These are phyloP conservation scores for Hibiscus trionum DNA, from an alignment of 345 rosid genomes.

Conservation along the genomic window DNA sequence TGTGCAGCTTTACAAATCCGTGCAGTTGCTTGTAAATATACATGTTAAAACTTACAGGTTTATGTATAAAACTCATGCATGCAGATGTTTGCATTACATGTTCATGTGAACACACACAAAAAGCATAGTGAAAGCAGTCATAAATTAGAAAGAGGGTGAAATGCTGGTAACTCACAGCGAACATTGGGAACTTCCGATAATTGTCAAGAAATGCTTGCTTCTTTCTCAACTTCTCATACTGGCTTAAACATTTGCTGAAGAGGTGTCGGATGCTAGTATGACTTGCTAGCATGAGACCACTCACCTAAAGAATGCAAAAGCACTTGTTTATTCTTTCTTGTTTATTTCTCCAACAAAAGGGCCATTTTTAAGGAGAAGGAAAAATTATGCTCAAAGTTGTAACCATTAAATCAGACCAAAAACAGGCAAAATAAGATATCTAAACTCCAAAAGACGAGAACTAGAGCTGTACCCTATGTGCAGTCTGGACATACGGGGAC, in stretches of 20 bases:
- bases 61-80: neutral
- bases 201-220: slow-evolving; percentile 95
- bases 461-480: slow-evolving; percentile 64
- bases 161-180: slow-evolving; percentile 61
- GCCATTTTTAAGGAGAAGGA: slow-evolving; percentile 5
- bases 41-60: neutral
- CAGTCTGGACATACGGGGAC: slow-evolving; percentile 97
- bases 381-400: neutral
- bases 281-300: slow-evolving; percentile 98
- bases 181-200: slow-evolving; percentile 96
- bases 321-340: slow-evolving; percentile 34
- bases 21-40: neutral
- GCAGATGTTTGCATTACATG: neutral
- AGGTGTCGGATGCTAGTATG: slow-evolving; percentile 97
- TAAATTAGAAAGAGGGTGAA: neutral
- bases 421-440: slow-evolving; percentile 9
- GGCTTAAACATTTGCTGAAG: slow-evolving; percentile 89
- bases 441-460: neutral
- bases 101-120: neutral
- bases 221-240: slow-evolving; percentile 75
- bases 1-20: neutral
- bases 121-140: neutral
- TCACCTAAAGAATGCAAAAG: slow-evolving; percentile 38
- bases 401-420: neutral
- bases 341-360: slow-evolving; percentile 19